A percentile compares a stretch with the other conserved stretches of the same genome.
Conservation (phyloP, 2,329 filamentous ascomycete species). For the Xylariaceae sp. region DNA sequence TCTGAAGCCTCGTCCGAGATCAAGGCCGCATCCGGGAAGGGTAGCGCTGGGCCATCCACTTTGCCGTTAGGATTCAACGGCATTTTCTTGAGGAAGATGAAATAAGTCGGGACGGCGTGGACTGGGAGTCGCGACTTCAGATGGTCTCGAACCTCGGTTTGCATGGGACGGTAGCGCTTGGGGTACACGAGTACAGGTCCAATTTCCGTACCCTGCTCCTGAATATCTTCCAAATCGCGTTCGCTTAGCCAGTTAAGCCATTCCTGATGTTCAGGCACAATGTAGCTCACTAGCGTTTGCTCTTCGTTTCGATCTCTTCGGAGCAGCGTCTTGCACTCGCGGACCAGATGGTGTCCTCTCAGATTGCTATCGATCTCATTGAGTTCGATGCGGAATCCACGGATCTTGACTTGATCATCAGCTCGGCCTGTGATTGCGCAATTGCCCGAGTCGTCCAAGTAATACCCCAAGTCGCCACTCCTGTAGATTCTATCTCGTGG, state of each 20-base stretch:
- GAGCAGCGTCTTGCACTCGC: constrained; percentile 82
- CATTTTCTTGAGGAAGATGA: constrained; percentile 68
- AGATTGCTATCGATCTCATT: constrained; percentile 87
- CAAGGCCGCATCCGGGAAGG: constrained; percentile 73
- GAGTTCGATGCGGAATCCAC: constrained; percentile 92
- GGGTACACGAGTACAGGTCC: constrained; percentile 39
- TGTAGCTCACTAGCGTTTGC: constrained; percentile 80
- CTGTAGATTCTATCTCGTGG: constrained; percentile 83
- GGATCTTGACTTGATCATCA: constrained; percentile 91
- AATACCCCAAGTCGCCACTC: constrained; percentile 76
- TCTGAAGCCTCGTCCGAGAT: constrained; percentile 46
- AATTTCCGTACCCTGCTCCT: constrained; percentile 49
- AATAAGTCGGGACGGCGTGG: constrained; percentile 72
- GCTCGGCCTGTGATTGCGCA: constrained; percentile 60
- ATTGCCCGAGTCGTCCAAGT: constrained; percentile 16
- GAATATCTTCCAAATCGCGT: constrained; percentile 49
- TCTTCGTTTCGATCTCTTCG: constrained; percentile 82
- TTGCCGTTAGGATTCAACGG: constrained; percentile 86
- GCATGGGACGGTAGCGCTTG: constrained; percentile 44
- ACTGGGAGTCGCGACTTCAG: constrained; percentile 67
- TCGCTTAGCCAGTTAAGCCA: constrained; percentile 67
- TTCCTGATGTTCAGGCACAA: constrained; percentile 74
- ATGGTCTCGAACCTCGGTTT: constrained; percentile 55
- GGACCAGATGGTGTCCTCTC: constrained; percentile 67
- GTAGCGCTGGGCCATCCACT: constrained; percentile 73